Conservation (phyloP, 108 stramenopile genomes). For the Cyclotella cryptica region DNA sequence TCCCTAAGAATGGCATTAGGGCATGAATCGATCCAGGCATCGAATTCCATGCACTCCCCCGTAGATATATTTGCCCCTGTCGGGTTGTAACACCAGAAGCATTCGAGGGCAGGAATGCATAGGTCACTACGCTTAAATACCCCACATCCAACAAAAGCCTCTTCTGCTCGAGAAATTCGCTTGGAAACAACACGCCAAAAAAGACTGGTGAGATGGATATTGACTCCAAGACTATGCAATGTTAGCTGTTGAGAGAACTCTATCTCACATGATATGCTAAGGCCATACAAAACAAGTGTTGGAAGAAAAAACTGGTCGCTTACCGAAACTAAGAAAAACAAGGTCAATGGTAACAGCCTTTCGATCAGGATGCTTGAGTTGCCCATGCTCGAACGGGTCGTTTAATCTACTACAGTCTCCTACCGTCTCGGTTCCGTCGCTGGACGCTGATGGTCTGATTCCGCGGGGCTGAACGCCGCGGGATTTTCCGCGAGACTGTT, state of each 20-base stretch:
- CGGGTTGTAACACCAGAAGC: slow-evolving; percentile 25
- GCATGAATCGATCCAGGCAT: slow-evolving; percentile 36
- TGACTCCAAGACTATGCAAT: not conserved
- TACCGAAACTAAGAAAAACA: not conserved
- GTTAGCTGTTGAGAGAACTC: not conserved
- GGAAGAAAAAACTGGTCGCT: too few relatives aligned
- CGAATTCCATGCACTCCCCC: slow-evolving; percentile 37
- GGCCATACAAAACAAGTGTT: too few relatives aligned
- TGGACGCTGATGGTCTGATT: too few relatives aligned
- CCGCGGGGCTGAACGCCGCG: too few relatives aligned
- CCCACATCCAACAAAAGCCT: slow-evolving; percentile 5
- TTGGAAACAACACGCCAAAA: not conserved
- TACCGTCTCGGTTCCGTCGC: too few relatives aligned
- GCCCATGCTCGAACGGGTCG: too few relatives aligned
- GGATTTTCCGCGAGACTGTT: too few relatives aligned
- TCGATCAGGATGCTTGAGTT: too few relatives aligned
- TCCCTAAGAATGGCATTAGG: slow-evolving; percentile 7
- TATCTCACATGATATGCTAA: not conserved
- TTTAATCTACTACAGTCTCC: too few relatives aligned
- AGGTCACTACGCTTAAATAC: slow-evolving; percentile 26
- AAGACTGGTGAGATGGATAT: not conserved
- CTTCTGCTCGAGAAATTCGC: not conserved
- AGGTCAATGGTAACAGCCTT: too few relatives aligned
- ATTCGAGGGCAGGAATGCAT: slow-evolving; percentile 23
- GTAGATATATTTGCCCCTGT: not conserved